Conservation (phyloP, 345 rosid genomes). For the Dipteronia sinensis region DNA sequence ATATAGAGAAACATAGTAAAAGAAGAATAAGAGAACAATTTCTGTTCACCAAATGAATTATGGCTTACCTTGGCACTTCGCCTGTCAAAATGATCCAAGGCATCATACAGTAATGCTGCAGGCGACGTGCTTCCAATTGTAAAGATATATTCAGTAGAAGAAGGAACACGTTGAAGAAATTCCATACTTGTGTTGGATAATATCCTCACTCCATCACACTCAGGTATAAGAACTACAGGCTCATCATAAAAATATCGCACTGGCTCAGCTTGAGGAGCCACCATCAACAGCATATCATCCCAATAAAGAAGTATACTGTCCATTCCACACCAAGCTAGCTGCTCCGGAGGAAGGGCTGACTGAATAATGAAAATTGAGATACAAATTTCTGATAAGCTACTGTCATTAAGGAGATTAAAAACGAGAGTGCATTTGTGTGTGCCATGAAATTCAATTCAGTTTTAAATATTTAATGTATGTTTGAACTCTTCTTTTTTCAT, state of each 20-base stretch:
- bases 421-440: neutral
- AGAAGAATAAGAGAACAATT: constrained; percentile 13
- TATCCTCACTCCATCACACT: constrained; percentile 97
- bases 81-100: constrained; percentile 96
- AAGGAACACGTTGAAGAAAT: constrained; percentile 92
- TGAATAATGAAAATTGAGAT: constrained; percentile 32
- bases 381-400: constrained; percentile 3
- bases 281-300: constrained; percentile 96
- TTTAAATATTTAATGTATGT: neutral
- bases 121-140: constrained; percentile 98
- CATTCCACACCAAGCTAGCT: constrained; percentile 98
- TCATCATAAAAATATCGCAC: constrained; percentile 86
- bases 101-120: constrained; percentile 85
- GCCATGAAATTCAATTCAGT: neutral
- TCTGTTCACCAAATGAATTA: constrained; percentile 8
- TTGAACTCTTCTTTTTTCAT: too few relatives aligned
- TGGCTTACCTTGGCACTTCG: constrained; percentile 85
- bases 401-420: neutral
- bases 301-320: constrained; percentile 87
- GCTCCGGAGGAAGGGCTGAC: constrained; percentile 97
- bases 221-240: constrained; percentile 82
- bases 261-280: constrained; percentile 86
- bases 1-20: too few relatives aligned
- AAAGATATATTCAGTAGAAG: constrained; percentile 90
- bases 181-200: constrained; percentile 86